A percentile compares a stretch with the other conserved stretches of the same genome.
Conservation (phyloP, 129 eudicot genomes). For the Escallonia rubra region DNA sequence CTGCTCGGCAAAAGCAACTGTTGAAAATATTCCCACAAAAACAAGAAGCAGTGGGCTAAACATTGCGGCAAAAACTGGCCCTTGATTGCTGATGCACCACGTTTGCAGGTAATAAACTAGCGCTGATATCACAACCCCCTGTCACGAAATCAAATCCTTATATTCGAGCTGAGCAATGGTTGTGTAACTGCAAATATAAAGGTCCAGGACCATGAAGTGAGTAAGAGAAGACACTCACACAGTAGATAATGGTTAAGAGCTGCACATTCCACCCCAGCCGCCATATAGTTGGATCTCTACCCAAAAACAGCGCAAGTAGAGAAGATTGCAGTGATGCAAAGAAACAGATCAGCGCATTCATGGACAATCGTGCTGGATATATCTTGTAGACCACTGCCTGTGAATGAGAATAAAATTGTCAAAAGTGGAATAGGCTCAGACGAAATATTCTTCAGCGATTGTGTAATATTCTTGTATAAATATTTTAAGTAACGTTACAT, state of each 20-base stretch:
- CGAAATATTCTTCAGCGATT: too few relatives aligned
- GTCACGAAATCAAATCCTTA: not conserved
- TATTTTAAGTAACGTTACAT: not conserved
- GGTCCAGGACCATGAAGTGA: too few relatives aligned
- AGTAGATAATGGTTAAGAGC: constrained; percentile 15
- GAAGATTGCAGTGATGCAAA: constrained; percentile 31
- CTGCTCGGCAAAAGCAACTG: constrained; percentile 18
- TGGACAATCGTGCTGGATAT: constrained; percentile 21
- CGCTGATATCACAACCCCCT: constrained; percentile 22
- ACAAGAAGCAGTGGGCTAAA: constrained; percentile 23
- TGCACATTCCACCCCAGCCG: constrained; percentile 21
- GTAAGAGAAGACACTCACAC: constrained; percentile 9
- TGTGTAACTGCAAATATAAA: too few relatives aligned
- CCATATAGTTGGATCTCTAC: constrained; percentile 16
- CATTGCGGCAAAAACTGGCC: constrained; percentile 28
- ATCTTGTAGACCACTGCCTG: constrained; percentile 20
- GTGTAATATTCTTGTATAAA: too few relatives aligned
- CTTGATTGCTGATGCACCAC: constrained; percentile 13
- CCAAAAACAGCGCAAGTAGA: constrained; percentile 18
- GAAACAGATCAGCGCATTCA: constrained; percentile 18
- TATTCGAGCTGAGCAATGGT: too few relatives aligned
- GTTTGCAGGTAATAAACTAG: constrained; percentile 12
- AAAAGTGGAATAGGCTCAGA: too few relatives aligned
- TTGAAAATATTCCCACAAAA: constrained; percentile 18
- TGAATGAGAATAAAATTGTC: not conserved